These are phyloP conservation scores for Wickerhamomyces sp. DNA, from an alignment of 1,139 yeast genomes.

Conservation along the genomic window DNA sequence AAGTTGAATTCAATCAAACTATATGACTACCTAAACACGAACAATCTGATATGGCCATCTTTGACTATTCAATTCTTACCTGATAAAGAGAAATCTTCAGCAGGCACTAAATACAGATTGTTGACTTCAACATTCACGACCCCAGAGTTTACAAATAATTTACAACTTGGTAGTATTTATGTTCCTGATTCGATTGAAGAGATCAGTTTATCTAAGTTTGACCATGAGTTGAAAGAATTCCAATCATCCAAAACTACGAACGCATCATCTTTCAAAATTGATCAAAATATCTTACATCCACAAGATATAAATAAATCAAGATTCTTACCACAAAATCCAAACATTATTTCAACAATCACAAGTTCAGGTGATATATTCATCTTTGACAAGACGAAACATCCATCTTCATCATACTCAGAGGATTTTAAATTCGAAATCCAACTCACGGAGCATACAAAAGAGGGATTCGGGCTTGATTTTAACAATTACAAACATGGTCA, in stretches of 20 bases:
- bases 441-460: conserved; percentile 43
- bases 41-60: conserved; percentile 78
- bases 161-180: conserved; percentile 41
- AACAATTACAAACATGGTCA: conserved; percentile 44
- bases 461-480: conserved; percentile 67
- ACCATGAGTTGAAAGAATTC: conserved; percentile 17
- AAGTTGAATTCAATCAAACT: conserved; percentile 67
- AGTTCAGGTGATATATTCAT: conserved; percentile 69
- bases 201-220: conserved; percentile 14
- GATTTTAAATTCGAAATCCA: conserved; percentile 19
- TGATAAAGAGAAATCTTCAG: conserved; percentile 26
- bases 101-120: conserved; percentile 26
- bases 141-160: conserved; percentile 59
- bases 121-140: conserved; percentile 78
- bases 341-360: conserved; percentile 68
- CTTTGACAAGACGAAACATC: conserved; percentile 49
- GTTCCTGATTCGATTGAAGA: conserved; percentile 9
- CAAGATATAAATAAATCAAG: conserved; percentile 78
- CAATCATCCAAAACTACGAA: conserved; percentile 11
- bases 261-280: conserved; percentile 7
- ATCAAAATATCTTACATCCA: conserved; percentile 21
- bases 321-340: conserved; percentile 70
- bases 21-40: conserved; percentile 71
- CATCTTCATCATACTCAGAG: conserved; percentile 9
- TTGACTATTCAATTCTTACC: conserved; percentile 74